A percentile compares a stretch with the other conserved stretches of the same genome.
Conservation (phyloP, 768 basidiomycete species). For the Russula earlei region DNA sequence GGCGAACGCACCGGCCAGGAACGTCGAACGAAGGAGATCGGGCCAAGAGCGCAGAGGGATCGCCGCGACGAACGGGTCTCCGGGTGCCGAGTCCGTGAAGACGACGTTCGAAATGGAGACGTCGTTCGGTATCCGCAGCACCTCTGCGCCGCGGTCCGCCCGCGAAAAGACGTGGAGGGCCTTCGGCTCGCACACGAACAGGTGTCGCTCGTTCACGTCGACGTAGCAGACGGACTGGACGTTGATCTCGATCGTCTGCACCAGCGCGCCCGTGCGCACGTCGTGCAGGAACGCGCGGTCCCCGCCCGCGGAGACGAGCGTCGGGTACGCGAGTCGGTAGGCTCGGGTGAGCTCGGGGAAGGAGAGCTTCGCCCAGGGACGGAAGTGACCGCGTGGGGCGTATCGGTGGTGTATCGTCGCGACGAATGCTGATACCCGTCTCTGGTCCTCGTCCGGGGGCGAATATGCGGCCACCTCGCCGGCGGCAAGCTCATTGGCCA, state of each 20-base stretch:
- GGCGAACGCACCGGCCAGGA: slow-evolving; percentile 6
- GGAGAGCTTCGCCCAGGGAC: slow-evolving; percentile 48
- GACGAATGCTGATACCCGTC: slow-evolving; percentile 22
- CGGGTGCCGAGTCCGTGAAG: background rate
- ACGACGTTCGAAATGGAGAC: background rate
- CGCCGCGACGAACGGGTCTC: background rate
- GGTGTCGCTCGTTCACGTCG: slow-evolving; percentile 48
- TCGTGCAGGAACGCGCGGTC: slow-evolving; percentile 52
- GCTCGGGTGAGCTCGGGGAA: slow-evolving; percentile 39
- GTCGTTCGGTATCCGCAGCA: slow-evolving; percentile 29
- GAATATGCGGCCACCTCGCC: background rate
- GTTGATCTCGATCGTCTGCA: slow-evolving; percentile 39
- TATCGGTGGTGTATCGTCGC: slow-evolving; percentile 13
- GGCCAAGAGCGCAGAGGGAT: background rate
- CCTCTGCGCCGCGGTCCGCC: slow-evolving; percentile 29
- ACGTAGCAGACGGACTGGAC: slow-evolving; percentile 41
- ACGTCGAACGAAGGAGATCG: background rate
- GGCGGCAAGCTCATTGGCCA: slow-evolving; percentile 23
- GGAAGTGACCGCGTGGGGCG: slow-evolving; percentile 41
- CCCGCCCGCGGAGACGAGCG: slow-evolving; percentile 41
- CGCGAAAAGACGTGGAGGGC: slow-evolving; percentile 48
- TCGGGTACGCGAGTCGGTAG: slow-evolving; percentile 62
- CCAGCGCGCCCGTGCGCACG: slow-evolving; percentile 39
- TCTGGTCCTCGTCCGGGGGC: slow-evolving; percentile 22
- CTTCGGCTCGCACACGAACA: slow-evolving; percentile 46